Conservation (phyloP, 352 stramenopile genomes). For the Globisporangium cylindrosporum region DNA sequence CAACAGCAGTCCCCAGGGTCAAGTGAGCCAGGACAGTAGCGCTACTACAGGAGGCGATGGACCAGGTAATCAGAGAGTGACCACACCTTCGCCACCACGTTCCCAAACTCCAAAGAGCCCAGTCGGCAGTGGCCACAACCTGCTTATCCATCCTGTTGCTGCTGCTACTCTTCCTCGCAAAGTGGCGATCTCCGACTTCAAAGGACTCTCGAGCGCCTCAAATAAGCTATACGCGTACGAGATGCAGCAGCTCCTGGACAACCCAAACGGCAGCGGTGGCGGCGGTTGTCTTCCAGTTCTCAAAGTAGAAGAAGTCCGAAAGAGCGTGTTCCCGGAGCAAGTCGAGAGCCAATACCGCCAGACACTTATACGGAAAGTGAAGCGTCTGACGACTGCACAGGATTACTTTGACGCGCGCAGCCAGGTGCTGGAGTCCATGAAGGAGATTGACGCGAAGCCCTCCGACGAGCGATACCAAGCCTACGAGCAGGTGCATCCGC, state of each 20-base stretch:
- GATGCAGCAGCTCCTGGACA: constrained; percentile 22
- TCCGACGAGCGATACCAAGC: constrained; percentile 22
- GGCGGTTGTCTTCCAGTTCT: constrained; percentile 19
- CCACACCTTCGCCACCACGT: neutral
- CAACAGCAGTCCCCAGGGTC: neutral
- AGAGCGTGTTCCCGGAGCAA: constrained; percentile 47
- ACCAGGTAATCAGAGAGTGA: neutral
- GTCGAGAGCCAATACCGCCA: constrained; percentile 52
- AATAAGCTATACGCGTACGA: constrained; percentile 34
- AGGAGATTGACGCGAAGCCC: constrained; percentile 20
- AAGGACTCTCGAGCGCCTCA: constrained; percentile 30
- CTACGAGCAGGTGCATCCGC: constrained; percentile 29
- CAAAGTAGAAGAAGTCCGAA: constrained; percentile 54
- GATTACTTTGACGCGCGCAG: constrained; percentile 54
- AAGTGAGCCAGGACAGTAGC: neutral
- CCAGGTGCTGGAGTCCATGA: constrained; percentile 49
- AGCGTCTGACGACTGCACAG: constrained; percentile 40
- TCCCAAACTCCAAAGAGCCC: constrained; percentile 2
- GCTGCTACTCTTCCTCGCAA: constrained; percentile 19
- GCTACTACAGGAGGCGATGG: neutral
- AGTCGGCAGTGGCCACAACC: constrained; percentile 1
- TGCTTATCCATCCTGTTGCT: neutral
- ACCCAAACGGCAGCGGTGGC: constrained; percentile 1
- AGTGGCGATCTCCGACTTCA: constrained; percentile 32
- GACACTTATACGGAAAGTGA: constrained; percentile 55